Conservation (phyloP, 805 yeast species). For the Kodamaea jinghongensis region DNA sequence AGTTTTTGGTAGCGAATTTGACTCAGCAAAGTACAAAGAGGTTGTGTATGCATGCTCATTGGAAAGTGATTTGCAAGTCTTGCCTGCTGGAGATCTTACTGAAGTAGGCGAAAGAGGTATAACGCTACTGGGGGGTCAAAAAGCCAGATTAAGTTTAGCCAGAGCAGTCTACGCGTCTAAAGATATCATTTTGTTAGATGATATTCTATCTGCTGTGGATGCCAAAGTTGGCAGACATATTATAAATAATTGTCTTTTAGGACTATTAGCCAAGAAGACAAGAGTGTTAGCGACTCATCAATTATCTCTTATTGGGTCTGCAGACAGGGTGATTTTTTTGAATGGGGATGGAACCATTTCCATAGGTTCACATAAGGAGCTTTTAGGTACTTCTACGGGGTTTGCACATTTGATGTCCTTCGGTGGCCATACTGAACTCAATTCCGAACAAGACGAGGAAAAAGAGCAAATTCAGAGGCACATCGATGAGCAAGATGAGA, state of each 20-base stretch:
- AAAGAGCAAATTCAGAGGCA: not conserved
- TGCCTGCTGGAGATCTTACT: conserved; percentile 72
- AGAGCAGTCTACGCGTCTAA: conserved; percentile 71
- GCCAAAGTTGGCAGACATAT: conserved; percentile 81
- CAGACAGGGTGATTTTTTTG: conserved; percentile 68
- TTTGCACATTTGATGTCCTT: conserved; percentile 40
- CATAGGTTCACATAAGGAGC: conserved; percentile 58
- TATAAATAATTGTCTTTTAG: conserved; percentile 64
- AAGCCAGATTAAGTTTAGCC: conserved; percentile 76
- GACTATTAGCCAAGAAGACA: conserved; percentile 57
- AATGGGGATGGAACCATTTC: conserved; percentile 61
- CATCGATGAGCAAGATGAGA: conserved; percentile 3
- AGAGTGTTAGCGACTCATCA: conserved; percentile 84
- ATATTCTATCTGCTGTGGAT: conserved; percentile 81
- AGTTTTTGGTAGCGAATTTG: conserved; percentile 59
- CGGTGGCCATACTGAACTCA: conserved; percentile 15
- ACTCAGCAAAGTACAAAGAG: conserved; percentile 47
- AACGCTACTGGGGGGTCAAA: conserved; percentile 83
- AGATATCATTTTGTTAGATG: conserved; percentile 71
- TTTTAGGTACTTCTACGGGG: conserved; percentile 35
- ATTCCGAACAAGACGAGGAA: conserved; percentile 13
- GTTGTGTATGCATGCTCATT: conserved; percentile 70
- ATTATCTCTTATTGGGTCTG: conserved; percentile 62
- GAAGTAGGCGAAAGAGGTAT: conserved; percentile 86
- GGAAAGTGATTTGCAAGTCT: conserved; percentile 56